phyloP scores from a whole-genome alignment of 2,329 filamentous ascomycete genomes.

The Claviceps maximensis region DNA sequence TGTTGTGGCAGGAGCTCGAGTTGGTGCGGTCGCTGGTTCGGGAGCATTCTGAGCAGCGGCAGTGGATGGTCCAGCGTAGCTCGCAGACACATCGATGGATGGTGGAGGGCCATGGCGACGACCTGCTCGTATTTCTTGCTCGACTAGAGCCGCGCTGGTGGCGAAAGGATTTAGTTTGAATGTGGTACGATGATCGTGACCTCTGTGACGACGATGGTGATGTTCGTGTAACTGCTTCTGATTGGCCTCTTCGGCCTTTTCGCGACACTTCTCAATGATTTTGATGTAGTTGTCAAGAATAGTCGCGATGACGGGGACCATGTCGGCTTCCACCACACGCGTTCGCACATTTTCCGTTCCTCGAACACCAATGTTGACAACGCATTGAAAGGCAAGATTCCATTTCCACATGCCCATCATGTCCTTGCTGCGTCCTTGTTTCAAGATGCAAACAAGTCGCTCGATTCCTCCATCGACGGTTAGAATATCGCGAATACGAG shows the following conservation, averaged over 20 bases:
- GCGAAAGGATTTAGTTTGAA: constrained; percentile 40
- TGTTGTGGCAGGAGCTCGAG: constrained; percentile 6
- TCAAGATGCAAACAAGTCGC: constrained; percentile 90
- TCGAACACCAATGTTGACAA: constrained; percentile 95
- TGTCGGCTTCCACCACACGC: constrained; percentile 92
- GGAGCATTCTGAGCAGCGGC: constrained; percentile 13
- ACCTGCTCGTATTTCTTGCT: constrained; percentile 47
- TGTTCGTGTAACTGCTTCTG: constrained; percentile 48
- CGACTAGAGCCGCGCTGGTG: constrained; percentile 37
- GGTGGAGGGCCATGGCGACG: constrained; percentile 74
- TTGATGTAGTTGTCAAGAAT: constrained; percentile 98
- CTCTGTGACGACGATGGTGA: constrained; percentile 33
- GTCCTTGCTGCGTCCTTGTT: constrained; percentile 91
- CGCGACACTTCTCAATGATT: constrained; percentile 81
- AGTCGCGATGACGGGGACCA: constrained; percentile 97
- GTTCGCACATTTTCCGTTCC: constrained; percentile 91
- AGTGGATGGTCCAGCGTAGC: constrained; percentile 26
- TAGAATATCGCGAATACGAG: constrained; percentile 91
- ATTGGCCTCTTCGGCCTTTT: constrained; percentile 74
- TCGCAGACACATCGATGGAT: constrained; percentile 40
- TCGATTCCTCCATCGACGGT: constrained; percentile 98
- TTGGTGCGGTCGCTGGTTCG: constrained; percentile 12
- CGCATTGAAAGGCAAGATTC: constrained; percentile 97
- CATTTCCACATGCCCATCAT: constrained; percentile 99
- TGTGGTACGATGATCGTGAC: constrained; percentile 34